phyloP scores from a whole-genome alignment of 768 basidiomycete genomes.

The Termitomyces heimii region DNA sequence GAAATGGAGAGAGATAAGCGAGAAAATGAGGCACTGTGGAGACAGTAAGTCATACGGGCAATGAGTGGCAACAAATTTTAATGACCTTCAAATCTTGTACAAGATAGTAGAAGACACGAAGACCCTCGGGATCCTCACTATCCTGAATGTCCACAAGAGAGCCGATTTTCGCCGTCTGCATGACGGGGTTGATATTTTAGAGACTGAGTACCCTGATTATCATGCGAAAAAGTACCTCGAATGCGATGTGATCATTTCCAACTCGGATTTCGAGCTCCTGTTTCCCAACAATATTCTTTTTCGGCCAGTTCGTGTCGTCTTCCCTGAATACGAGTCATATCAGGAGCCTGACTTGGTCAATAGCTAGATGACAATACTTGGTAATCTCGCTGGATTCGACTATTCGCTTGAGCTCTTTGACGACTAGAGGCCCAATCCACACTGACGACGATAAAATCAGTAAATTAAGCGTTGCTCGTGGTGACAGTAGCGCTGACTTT shows the following conservation, averaged over 20 bases:
- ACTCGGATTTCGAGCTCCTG: slow-evolving; percentile 95
- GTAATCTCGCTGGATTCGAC: slow-evolving; percentile 91
- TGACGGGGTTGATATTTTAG: background rate
- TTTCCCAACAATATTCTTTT: slow-evolving; percentile 98
- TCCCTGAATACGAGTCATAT: slow-evolving; percentile 50
- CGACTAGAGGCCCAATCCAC: slow-evolving; percentile 89
- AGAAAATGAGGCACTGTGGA: slow-evolving; percentile 90
- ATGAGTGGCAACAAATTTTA: background rate
- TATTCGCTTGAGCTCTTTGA: slow-evolving; percentile 92
- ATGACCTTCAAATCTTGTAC: slow-evolving; percentile 94
- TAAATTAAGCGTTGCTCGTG: background rate
- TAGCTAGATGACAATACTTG: slow-evolving; percentile 49
- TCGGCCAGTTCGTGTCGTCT: slow-evolving; percentile 98
- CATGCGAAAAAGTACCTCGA: slow-evolving; percentile 57
- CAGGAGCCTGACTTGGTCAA: background rate
- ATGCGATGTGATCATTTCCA: slow-evolving; percentile 93
- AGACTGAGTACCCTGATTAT: background rate
- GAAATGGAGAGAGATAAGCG: slow-evolving; percentile 97
- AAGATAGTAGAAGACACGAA: slow-evolving; percentile 97
- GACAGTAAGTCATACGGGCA: background rate
- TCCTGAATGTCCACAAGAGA: slow-evolving; percentile 95
- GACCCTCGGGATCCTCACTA: slow-evolving; percentile 94
- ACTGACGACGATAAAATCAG: slow-evolving; percentile 43
- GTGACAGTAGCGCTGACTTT: slow-evolving; percentile 57
- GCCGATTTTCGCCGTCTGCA: slow-evolving; percentile 95